phyloP scores from a whole-genome alignment of 2,329 filamentous ascomycete species.

The Cladosporium colombiae region DNA sequence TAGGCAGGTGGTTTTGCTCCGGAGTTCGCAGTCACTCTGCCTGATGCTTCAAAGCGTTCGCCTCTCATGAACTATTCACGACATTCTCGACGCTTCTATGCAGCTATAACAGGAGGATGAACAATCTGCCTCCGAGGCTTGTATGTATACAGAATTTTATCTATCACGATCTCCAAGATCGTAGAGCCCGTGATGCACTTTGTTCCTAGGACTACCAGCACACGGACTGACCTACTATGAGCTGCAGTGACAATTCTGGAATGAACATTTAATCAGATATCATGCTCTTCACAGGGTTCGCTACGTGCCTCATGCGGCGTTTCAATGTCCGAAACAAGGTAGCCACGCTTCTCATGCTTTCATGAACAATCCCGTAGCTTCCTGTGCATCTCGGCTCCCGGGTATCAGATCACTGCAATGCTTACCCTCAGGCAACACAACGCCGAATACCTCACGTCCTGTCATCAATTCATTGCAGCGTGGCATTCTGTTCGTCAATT shows the following conservation, averaged over 20 bases:
- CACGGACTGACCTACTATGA: too few relatives aligned
- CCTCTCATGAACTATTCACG: neutral
- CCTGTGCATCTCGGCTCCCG: conserved; percentile 23
- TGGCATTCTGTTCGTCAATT: conserved; percentile 20
- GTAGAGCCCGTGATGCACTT: too few relatives aligned
- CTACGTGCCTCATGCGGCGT: neutral
- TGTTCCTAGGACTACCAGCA: too few relatives aligned
- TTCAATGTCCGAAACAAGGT: conserved; percentile 23
- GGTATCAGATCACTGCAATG: conserved; percentile 26
- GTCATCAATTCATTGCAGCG: conserved; percentile 23
- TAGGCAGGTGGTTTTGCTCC: neutral
- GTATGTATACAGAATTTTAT: neutral
- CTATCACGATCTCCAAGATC: neutral
- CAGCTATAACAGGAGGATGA: neutral
- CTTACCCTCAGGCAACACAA: conserved; percentile 25
- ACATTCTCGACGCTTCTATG: neutral
- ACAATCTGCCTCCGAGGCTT: neutral
- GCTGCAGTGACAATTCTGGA: neutral
- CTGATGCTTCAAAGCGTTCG: neutral
- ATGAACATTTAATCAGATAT: neutral
- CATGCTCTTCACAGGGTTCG: neutral
- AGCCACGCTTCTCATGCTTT: conserved; percentile 28
- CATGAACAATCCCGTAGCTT: conserved; percentile 24
- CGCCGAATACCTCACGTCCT: conserved; percentile 24
- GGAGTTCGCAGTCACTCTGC: neutral